Conservation (phyloP, 495 filamentous ascomycete genomes). For the Hapsidospora chrysogenum region DNA sequence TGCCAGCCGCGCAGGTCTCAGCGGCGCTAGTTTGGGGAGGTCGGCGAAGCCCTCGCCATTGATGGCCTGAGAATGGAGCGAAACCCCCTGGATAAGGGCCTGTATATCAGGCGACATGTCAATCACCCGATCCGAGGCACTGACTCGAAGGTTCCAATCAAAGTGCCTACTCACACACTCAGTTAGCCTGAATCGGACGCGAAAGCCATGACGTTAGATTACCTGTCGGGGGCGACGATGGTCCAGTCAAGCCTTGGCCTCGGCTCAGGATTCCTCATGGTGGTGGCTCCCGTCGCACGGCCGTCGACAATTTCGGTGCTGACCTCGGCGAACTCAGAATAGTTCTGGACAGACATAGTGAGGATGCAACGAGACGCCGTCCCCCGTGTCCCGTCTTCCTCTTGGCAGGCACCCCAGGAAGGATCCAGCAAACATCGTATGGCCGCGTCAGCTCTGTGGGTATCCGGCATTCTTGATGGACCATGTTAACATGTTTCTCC, state of each 20-base stretch:
- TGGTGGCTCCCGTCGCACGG: too few species aligned
- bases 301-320: too few species aligned
- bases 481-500: too few species aligned
- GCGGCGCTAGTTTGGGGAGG: not conserved
- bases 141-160: not conserved
- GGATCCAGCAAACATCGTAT: too few species aligned
- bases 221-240: slow-evolving; percentile 11
- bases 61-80: not conserved
- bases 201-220: slow-evolving; percentile 1
- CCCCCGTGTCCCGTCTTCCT: too few species aligned
- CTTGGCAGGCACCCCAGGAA: too few species aligned
- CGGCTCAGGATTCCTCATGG: not conserved
- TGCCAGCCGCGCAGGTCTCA: not conserved
- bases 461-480: too few species aligned
- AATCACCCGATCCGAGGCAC: not conserved
- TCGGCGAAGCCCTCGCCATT: not conserved
- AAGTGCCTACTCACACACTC: not conserved
- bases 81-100: not conserved
- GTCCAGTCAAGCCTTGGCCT: slow-evolving; percentile 21
- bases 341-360: too few species aligned
- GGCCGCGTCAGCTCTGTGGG: too few species aligned
- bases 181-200: not conserved
- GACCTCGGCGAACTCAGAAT: too few species aligned
- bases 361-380: too few species aligned
- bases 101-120: not conserved